Conservation (phyloP, 805 yeast species). For the Nakazawaea ambrosiae region DNA sequence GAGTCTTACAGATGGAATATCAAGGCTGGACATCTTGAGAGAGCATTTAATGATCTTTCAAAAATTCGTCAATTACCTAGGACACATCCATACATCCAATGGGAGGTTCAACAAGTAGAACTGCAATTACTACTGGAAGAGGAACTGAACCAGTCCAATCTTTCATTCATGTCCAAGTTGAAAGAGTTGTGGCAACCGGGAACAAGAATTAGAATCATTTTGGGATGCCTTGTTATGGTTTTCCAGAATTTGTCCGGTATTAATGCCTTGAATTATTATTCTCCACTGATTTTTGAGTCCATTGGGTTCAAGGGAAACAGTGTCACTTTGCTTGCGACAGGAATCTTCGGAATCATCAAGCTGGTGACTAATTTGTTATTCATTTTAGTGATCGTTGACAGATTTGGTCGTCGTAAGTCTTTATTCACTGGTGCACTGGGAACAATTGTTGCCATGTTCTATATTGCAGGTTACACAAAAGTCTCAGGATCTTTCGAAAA, state of each 20-base stretch:
- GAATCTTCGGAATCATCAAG: slow-evolving; percentile 44
- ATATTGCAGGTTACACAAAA: slow-evolving; percentile 40
- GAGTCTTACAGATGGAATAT: slow-evolving; percentile 42
- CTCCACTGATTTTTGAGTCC: slow-evolving; percentile 43
- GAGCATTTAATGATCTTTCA: slow-evolving; percentile 28
- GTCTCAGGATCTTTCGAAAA: slow-evolving; percentile 26
- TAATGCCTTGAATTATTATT: slow-evolving; percentile 44
- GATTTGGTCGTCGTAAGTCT: slow-evolving; percentile 36
- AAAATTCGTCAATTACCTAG: slow-evolving; percentile 30
- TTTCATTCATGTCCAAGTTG: background rate
- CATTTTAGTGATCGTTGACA: slow-evolving; percentile 39
- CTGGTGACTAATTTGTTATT: slow-evolving; percentile 35
- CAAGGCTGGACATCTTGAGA: slow-evolving; percentile 25
- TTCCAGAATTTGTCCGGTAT: slow-evolving; percentile 43
- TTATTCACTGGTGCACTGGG: slow-evolving; percentile 29
- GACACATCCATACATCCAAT: slow-evolving; percentile 32
- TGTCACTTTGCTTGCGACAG: slow-evolving; percentile 43
- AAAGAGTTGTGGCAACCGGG: slow-evolving; percentile 15
- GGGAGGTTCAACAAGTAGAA: slow-evolving; percentile 28
- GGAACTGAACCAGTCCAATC: slow-evolving; percentile 19
- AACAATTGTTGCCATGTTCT: slow-evolving; percentile 38
- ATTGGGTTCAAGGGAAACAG: slow-evolving; percentile 40
- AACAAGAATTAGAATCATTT: slow-evolving; percentile 31
- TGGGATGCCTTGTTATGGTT: slow-evolving; percentile 23
- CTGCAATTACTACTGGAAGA: slow-evolving; percentile 19